A percentile compares a stretch with the other conserved stretches of the same genome.
These are phyloP conservation scores for Geotrichum candidum DNA, from an alignment of 1,139 yeast genomes.

Conservation along the genomic window DNA sequence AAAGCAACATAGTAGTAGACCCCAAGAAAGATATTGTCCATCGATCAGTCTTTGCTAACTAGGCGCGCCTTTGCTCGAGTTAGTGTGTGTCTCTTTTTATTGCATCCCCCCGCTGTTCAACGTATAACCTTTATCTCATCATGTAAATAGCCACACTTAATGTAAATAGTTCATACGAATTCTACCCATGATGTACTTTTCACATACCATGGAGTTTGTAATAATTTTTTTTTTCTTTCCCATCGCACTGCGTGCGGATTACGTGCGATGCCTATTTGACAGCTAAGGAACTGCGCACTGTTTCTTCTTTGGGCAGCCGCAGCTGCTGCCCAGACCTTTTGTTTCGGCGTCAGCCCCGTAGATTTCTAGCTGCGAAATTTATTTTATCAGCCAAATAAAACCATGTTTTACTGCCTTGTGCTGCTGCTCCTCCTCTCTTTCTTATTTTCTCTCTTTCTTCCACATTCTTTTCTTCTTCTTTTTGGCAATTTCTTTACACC, in stretches of 20 bases:
- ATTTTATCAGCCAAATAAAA: too few species aligned
- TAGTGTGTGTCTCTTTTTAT: not conserved
- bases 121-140: too few species aligned
- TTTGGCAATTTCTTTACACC: not conserved
- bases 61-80: not conserved
- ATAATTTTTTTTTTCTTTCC: too few species aligned
- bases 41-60: not conserved
- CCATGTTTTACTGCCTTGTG: not conserved
- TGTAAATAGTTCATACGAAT: not conserved
- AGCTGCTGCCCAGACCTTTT: too few species aligned
- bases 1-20: not conserved
- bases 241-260: too few species aligned
- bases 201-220: too few species aligned
- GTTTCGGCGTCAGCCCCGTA: too few species aligned
- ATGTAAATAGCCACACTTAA: not conserved
- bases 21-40: not conserved
- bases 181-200: too few species aligned
- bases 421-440: not conserved
- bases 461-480: not conserved
- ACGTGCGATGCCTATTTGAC: too few species aligned
- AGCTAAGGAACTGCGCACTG: too few species aligned
- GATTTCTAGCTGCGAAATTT: too few species aligned
- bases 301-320: too few species aligned
- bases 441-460: not conserved
- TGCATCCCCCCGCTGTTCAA: not conserved